Evolutionary conservation across 768 basidiomycete genomes (phyloP).

Genomic region (Trametes maxima): DNA sequence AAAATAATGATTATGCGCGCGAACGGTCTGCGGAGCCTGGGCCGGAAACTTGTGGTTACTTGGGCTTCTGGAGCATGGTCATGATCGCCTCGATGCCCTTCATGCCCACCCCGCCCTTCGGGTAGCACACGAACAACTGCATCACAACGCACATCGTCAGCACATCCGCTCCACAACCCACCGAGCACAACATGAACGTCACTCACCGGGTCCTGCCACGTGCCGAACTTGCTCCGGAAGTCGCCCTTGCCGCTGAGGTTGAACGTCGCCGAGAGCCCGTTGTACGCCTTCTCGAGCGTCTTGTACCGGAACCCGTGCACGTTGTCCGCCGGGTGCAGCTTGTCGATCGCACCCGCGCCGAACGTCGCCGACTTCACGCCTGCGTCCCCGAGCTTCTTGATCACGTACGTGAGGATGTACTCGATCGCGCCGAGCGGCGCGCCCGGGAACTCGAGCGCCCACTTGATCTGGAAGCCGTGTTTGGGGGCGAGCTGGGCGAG

Average conservation of each 20-base stretch:
- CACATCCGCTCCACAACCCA: neutral
- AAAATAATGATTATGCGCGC: neutral
- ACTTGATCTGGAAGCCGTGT: constrained; percentile 49
- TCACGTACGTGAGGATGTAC: constrained; percentile 41
- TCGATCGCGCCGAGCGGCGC: constrained; percentile 44
- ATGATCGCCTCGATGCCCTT: constrained; percentile 39
- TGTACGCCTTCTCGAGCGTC: constrained; percentile 44
- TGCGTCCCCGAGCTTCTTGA: constrained; percentile 40
- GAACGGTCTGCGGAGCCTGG: neutral
- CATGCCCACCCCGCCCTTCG: constrained; percentile 35
- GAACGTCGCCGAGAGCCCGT: constrained; percentile 38
- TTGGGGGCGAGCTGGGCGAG: constrained; percentile 42
- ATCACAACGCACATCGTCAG: constrained; percentile 1
- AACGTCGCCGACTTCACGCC: constrained; percentile 42
- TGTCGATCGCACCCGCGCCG: constrained; percentile 41
- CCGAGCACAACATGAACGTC: neutral
- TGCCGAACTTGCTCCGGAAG: constrained; percentile 42
- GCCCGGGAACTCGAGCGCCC: constrained; percentile 46
- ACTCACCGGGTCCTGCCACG: constrained; percentile 36
- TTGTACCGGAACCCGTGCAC: constrained; percentile 37
- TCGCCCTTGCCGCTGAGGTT: constrained; percentile 40
- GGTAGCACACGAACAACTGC: constrained; percentile 38
- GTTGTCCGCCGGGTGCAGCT: constrained; percentile 35
- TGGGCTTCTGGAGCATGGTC: constrained; percentile 35
- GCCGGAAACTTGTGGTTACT: constrained; percentile 19